These are phyloP conservation scores for Betula pendula DNA, from an alignment of 306 rosid species.

Conservation along the genomic window DNA sequence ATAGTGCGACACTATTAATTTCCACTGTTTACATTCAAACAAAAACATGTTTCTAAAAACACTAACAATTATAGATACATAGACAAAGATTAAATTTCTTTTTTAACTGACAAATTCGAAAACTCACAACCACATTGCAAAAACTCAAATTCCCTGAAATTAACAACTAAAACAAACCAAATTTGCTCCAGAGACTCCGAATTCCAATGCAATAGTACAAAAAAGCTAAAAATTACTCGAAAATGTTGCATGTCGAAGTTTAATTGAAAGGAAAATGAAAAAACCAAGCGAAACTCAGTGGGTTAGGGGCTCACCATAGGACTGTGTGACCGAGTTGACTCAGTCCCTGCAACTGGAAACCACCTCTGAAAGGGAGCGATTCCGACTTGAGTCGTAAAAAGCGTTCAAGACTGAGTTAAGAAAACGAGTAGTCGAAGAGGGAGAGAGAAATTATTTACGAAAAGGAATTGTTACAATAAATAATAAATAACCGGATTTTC, in stretches of 20 bases:
- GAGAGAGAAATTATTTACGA: conserved; percentile 13
- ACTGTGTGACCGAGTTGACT: conserved; percentile 44
- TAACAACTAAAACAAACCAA: neutral
- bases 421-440: conserved; percentile 17
- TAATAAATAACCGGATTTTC: neutral
- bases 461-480: conserved; percentile 3
- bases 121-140: neutral
- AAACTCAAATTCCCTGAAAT: conserved; percentile 6
- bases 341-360: conserved; percentile 38
- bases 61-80: neutral
- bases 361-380: conserved; percentile 33
- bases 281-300: neutral
- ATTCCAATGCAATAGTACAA: conserved; percentile 9
- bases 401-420: conserved; percentile 21
- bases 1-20: neutral
- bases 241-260: conserved; percentile 26
- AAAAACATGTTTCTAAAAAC: neutral
- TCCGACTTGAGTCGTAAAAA: conserved; percentile 8
- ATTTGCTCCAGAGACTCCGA: neutral
- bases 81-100: neutral
- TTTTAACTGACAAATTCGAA: neutral
- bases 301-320: conserved; percentile 64
- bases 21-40: neutral
- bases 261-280: conserved; percentile 12
- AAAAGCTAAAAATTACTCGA: conserved; percentile 4